Base-by-base conservation (phyloP, 2,329 filamentous ascomycete genomes). In the Arthrobotrys sphaeroides region DNA sequence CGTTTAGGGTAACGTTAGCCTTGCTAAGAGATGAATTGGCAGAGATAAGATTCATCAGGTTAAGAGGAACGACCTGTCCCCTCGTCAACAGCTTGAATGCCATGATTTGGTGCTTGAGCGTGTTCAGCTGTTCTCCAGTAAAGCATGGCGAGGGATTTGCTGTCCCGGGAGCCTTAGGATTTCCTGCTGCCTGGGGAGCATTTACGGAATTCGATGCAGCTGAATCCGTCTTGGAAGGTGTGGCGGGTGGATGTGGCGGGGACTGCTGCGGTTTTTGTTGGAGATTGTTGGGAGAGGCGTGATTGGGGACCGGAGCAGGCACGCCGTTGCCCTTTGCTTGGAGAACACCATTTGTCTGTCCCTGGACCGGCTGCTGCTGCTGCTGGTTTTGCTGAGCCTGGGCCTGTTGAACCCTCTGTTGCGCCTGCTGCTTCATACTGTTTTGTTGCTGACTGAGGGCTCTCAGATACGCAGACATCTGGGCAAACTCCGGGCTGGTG, bases 11-110 rank as follows among this genome's bases (percentile, higher is more conserved):
- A 20, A 83, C 82, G 74, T 80, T 78, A 10, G 51, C 78, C 36
- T 80, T 68, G 78, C 55, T n/a, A 78, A 22, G 2, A 81, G 81
- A 77, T 80, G 81, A 18, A 77, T 74, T 77, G 83, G 83, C 77
- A 80, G 81, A 82, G 22, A 84, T 84, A 9, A 85, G 84, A 1
- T 85, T 82, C 69, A 84, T 83, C 12, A 88, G 85, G 24, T 89
- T 85, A 64, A 84, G 82, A 79, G 90, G 88, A 78, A 90, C 89
- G 78, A 90, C 87, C 12, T 91, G 86, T 79, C 97, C 97, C 83
- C 95, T 96, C 3, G 92, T 90, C 2, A 99, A 86, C 78, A 93
- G 87, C 83, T 96, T 96, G 84, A 97, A 98, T 0, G 94, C 94
- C 79, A 90, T 87, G 59, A 98, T 97, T 82, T 99, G 95, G 78